Percentiles rank a stretch among this genome's conserved stretches.
These are phyloP conservation scores for Mortierella sp. DNA, from an alignment of 371 early-diverging fungal species.

Conservation along the genomic window DNA sequence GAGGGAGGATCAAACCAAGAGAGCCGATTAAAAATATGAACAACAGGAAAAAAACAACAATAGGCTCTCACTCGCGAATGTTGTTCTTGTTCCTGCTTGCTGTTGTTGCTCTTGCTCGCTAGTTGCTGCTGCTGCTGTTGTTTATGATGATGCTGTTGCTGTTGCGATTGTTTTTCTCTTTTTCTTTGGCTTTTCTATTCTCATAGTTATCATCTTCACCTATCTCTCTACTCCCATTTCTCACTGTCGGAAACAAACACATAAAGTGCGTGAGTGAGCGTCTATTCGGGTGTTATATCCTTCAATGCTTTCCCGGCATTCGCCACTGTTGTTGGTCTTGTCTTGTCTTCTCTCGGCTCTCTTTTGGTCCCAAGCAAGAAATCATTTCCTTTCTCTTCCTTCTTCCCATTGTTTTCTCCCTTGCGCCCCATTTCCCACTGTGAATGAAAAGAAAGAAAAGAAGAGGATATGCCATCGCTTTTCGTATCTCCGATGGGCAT, in stretches of 20 bases:
- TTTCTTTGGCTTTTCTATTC: neutral
- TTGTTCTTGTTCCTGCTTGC: neutral
- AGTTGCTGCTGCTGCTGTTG: neutral
- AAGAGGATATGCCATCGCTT: neutral
- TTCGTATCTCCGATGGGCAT: neutral
- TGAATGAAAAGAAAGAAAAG: neutral
- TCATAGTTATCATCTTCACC: too few species aligned
- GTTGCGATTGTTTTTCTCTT: neutral
- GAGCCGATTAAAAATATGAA: neutral
- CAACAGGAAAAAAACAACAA: neutral
- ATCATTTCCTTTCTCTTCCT: neutral
- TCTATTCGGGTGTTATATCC: too few species aligned
- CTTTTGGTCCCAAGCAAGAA: neutral
- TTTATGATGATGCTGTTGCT: neutral
- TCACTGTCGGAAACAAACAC: too few species aligned
- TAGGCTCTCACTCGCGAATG: conserved; percentile 10
- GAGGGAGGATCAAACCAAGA: neutral
- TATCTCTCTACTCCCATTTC: too few species aligned
- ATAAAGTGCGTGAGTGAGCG: too few species aligned
- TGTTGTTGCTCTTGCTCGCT: neutral
- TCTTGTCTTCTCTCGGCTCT: neutral
- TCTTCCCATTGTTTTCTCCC: neutral
- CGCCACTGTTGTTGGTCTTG: neutral
- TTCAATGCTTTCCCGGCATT: neutral
- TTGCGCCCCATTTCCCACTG: conserved; percentile 10